phyloP scores from a whole-genome alignment of 208 protist genomes.

The Crithidia expoeki region DNA sequence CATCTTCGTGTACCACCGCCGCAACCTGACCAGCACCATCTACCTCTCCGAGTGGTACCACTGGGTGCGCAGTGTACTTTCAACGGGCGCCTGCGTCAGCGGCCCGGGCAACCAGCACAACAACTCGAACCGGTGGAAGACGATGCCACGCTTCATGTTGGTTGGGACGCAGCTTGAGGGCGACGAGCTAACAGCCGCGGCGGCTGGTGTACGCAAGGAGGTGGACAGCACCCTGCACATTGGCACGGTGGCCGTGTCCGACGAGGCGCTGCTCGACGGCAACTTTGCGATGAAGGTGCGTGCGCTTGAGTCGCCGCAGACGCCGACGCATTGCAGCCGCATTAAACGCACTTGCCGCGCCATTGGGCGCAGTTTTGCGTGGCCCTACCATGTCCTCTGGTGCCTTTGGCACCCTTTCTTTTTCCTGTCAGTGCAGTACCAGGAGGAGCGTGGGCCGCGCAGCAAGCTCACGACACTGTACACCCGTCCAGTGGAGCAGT shows the following conservation, averaged over 20 bases:
- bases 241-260: constrained; percentile 19
- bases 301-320: constrained; percentile 20
- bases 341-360: not conserved
- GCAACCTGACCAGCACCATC: constrained; percentile 59
- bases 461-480: not conserved
- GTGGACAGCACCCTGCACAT: constrained; percentile 18
- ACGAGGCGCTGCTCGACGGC: constrained; percentile 40
- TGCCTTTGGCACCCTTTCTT: constrained; percentile 39
- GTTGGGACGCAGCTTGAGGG: constrained; percentile 46
- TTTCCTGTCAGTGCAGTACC: constrained; percentile 52
- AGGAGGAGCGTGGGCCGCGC: constrained; percentile 35
- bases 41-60: constrained; percentile 62
- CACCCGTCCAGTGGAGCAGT: constrained; percentile 20
- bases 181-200: constrained; percentile 13
- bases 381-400: constrained; percentile 30
- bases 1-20: constrained; percentile 75
- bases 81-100: constrained; percentile 3
- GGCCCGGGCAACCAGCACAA: not conserved
- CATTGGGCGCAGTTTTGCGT: not conserved
- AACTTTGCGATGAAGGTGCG: constrained; percentile 35
- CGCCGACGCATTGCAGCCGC: not conserved
- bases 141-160: constrained; percentile 42
- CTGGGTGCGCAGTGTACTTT: constrained; percentile 36
- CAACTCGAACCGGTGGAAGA: not conserved
- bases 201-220: constrained; percentile 11